These are phyloP conservation scores for Blastocystis sp. DNA, from an alignment of 352 stramenopile species.

Conservation along the genomic window DNA sequence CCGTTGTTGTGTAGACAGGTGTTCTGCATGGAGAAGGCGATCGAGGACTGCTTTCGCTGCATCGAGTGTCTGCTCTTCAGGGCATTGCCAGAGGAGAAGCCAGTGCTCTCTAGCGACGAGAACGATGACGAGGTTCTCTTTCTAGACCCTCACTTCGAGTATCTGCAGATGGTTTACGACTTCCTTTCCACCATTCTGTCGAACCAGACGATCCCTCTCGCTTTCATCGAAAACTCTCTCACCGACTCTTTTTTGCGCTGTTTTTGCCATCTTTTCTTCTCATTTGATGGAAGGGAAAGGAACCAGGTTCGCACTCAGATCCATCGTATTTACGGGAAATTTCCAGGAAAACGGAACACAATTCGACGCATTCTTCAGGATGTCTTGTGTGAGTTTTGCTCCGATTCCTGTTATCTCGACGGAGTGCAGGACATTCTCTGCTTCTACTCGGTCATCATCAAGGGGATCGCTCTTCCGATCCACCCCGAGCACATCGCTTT, in stretches of 20 bases:
- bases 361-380: neutral
- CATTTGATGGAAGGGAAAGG: neutral
- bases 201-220: neutral
- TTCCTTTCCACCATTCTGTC: neutral
- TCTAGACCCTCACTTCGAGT: neutral
- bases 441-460: conserved; percentile 15
- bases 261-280: neutral
- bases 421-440: neutral
- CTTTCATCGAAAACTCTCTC: neutral
- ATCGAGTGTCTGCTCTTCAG: neutral
- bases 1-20: neutral
- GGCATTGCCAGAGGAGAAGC: neutral
- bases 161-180: neutral
- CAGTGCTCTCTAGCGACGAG: neutral
- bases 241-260: neutral
- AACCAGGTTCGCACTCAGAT: neutral
- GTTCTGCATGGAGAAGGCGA: neutral
- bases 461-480: neutral
- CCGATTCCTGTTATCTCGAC: neutral
- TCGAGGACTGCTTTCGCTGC: conserved; percentile 32
- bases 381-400: neutral
- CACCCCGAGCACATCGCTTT: neutral
- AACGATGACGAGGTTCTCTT: neutral
- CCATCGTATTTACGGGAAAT: neutral
- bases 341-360: neutral